Conservation (phyloP, 768 basidiomycete genomes). For the Dioszegia crocea region DNA sequence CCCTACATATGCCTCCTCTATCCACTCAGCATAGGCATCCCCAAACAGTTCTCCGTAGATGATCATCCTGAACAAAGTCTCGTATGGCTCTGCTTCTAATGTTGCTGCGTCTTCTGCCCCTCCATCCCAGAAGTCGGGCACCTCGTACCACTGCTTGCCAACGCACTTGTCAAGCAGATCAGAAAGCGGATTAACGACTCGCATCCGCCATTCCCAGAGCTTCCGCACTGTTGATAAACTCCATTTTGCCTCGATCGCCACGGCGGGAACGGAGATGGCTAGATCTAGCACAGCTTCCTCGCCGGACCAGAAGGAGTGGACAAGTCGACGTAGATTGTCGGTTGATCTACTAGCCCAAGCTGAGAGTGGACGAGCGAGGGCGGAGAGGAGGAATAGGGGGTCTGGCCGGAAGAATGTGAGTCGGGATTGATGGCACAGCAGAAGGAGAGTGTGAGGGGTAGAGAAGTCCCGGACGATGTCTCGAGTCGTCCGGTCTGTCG, state of each 20-base stretch:
- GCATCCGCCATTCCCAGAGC: conserved; percentile 1
- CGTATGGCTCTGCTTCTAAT: conserved; percentile 2
- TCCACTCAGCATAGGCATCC: not conserved
- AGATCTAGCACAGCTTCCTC: conserved; percentile 7
- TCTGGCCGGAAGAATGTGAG: conserved; percentile 8
- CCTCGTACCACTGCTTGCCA: conserved; percentile 13
- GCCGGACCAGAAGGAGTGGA: not conserved
- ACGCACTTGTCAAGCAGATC: conserved; percentile 14
- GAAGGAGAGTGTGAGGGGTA: not conserved
- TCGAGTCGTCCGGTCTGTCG: not conserved
- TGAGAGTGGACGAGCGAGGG: conserved; percentile 1
- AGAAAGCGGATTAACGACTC: conserved; percentile 2
- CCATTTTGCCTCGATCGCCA: conserved; percentile 5
- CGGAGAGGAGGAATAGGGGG: conserved; percentile 3
- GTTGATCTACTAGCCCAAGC: not conserved
- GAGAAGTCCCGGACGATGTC: not conserved
- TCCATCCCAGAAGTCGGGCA: conserved; percentile 15
- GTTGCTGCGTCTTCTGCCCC: conserved; percentile 13
- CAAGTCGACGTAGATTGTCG: conserved; percentile 1
- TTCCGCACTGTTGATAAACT: not conserved
- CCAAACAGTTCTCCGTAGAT: conserved; percentile 15
- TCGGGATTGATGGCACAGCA: conserved; percentile 6
- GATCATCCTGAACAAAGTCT: conserved; percentile 4
- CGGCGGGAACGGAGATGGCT: not conserved
- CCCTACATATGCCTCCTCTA: not conserved